Evolutionary conservation across 2,329 filamentous ascomycete genomes (phyloP), one percentile per base, ranked within the genome.

Genomic region (Pyricularia sp.): DNA sequence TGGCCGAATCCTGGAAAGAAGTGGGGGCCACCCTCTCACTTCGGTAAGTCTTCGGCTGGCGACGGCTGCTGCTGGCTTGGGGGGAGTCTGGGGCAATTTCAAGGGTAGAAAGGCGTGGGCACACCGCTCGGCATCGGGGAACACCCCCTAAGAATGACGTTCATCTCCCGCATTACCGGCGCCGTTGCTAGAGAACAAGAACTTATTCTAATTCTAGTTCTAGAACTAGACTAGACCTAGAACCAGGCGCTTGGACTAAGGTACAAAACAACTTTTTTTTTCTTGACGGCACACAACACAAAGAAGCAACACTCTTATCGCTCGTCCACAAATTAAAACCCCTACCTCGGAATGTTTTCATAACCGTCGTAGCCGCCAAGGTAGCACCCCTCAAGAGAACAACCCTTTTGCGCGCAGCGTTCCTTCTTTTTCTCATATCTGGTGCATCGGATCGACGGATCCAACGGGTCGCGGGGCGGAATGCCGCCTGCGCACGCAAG

Each of bases 401-500:
- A 28, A 63, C 11, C 25, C 25, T 28, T 28, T 28, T 23, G 25
- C 59, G 25, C 25, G 26, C 58, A 9, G 9, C 58, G 26, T 28
- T 10, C 59, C 23, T 28, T 28, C 25, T 63, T 23, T 23, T 20
- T 28, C 25, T 30, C 14, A 26, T 10, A 28, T 63, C 59, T 28
- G 26, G 10, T 28, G 12, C 25, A 63, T 63, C 59, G 59, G 59
- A 63, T 28, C 65, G 36, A 66, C 33, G 36, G 65, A 66, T 55
- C 68, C 67, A 70, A 70, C 66, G 61, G 68, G 70, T 72, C 73
- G 74, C 59, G 59, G 59, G 59, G 59, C 77, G 83, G 81, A 79
- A 87, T 87, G 84, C 82, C 86, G 79, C 80, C 82, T 77, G 81
- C 83, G 74, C 79, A 84, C 74, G 78, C 83, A 76, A 83, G 84